phyloP scores from a whole-genome alignment of 176 grass and related monocot species.

The Eleusine indica region DNA sequence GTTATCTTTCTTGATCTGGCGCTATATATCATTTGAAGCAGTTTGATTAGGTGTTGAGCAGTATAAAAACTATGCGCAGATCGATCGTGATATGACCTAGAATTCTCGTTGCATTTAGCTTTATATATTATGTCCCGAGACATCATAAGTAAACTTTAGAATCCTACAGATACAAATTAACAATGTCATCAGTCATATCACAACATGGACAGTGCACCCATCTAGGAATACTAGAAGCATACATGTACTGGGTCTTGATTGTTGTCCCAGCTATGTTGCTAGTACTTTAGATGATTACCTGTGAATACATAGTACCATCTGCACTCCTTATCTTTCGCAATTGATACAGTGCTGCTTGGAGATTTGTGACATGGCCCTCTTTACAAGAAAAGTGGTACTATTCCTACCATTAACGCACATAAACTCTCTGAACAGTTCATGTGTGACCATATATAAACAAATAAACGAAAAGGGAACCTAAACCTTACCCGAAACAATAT shows the following conservation, averaged over 20 bases:
- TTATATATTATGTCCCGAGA: not conserved
- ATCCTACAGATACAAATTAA: not conserved
- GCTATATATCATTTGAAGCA: conserved; percentile 42
- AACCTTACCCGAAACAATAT: conserved; percentile 48
- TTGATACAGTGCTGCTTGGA: conserved; percentile 48
- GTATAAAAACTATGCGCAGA: not conserved
- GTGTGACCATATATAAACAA: conserved; percentile 39
- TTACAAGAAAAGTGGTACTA: conserved; percentile 50
- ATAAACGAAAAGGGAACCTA: conserved; percentile 43
- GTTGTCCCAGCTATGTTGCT: not conserved
- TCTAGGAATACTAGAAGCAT: not conserved
- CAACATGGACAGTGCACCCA: not conserved
- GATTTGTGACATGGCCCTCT: conserved; percentile 53
- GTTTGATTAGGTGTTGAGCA: not conserved
- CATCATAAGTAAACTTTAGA: not conserved
- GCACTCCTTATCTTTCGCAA: conserved; percentile 21
- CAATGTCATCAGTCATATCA: not conserved
- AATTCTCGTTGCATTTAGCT: not conserved
- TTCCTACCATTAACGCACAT: conserved; percentile 35
- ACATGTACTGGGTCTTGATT: not conserved
- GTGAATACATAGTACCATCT: conserved; percentile 19
- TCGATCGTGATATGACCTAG: not conserved
- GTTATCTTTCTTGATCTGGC: conserved; percentile 29
- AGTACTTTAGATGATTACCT: conserved; percentile 27
- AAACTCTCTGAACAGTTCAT: conserved; percentile 32